phyloP scores from a whole-genome alignment of 257 asterid genomes.

The Leptodermis oblonga region DNA sequence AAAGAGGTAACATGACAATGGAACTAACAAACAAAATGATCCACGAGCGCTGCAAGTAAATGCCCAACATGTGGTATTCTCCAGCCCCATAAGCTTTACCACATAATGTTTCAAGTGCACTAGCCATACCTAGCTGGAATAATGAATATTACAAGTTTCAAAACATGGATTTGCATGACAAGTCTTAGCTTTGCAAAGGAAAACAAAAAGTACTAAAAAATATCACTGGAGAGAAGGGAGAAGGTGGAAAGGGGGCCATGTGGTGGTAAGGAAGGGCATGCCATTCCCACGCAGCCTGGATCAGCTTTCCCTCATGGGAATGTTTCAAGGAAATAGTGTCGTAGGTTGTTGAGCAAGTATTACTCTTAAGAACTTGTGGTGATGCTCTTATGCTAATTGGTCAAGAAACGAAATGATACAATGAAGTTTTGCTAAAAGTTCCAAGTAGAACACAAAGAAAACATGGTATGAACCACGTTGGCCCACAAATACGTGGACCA shows the following conservation, averaged over 20 bases:
- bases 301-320: background rate
- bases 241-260: too few species aligned
- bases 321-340: background rate
- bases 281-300: background rate
- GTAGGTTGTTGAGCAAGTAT: background rate
- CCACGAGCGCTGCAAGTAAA: slow-evolving; percentile 56
- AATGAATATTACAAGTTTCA: background rate
- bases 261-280: too few species aligned
- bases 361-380: background rate
- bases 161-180: background rate
- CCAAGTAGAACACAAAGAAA: slow-evolving; percentile 1
- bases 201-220: background rate
- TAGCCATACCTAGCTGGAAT: slow-evolving; percentile 61
- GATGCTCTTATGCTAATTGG: background rate
- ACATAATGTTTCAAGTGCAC: slow-evolving; percentile 60
- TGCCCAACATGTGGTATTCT: slow-evolving; percentile 44
- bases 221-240: background rate
- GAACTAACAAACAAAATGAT: slow-evolving; percentile 46
- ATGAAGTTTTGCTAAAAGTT: background rate
- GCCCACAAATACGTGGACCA: too few species aligned
- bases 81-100: slow-evolving; percentile 63
- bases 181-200: background rate
- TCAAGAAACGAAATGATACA: background rate
- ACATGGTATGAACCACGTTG: background rate
- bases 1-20: slow-evolving; percentile 41